A percentile compares a stretch with the other conserved stretches of the same genome.
phyloP scores from a whole-genome alignment of 2,329 filamentous ascomycete species.

The Arthrobotrys sinensis region DNA sequence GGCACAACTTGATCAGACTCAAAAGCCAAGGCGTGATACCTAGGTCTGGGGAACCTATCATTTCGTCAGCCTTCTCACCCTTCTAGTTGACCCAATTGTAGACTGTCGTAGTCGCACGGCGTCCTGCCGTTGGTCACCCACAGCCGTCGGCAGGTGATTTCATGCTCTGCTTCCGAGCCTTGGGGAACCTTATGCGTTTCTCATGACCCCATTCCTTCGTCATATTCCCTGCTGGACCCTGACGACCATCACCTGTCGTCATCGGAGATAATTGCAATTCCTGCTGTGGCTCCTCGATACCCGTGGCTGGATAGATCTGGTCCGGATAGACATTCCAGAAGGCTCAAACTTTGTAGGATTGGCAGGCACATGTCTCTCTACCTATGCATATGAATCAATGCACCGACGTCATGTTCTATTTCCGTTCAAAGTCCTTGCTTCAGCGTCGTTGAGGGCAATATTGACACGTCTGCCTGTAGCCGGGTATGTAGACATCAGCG shows the following conservation, averaged over 20 bases:
- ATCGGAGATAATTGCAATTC: constrained; percentile 5
- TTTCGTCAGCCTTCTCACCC: background rate
- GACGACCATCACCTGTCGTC: constrained; percentile 11
- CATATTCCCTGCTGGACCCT: constrained; percentile 7
- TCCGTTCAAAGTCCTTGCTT: background rate
- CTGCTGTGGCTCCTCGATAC: constrained; percentile 17
- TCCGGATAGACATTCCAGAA: background rate
- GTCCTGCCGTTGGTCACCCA: constrained; percentile 27
- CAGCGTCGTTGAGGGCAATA: background rate
- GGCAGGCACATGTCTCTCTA: constrained; percentile 21
- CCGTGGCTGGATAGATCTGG: constrained; percentile 2
- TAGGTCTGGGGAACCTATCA: constrained; percentile 1
- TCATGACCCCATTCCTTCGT: constrained; percentile 45
- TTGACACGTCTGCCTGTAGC: background rate
- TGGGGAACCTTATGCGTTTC: constrained; percentile 24
- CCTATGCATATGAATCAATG: background rate
- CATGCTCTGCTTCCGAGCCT: constrained; percentile 24
- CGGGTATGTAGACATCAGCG: background rate
- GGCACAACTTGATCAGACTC: constrained; percentile 19
- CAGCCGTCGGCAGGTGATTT: constrained; percentile 38
- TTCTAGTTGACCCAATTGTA: constrained; percentile 10
- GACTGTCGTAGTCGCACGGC: constrained; percentile 17
- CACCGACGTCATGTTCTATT: background rate
- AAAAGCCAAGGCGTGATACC: background rate
- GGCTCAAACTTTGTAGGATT: constrained; percentile 5